Percentiles rank a stretch among this genome's conserved stretches.
phyloP scores from a whole-genome alignment of 176 grass and related monocot species.

The Rhynchospora pubera region DNA sequence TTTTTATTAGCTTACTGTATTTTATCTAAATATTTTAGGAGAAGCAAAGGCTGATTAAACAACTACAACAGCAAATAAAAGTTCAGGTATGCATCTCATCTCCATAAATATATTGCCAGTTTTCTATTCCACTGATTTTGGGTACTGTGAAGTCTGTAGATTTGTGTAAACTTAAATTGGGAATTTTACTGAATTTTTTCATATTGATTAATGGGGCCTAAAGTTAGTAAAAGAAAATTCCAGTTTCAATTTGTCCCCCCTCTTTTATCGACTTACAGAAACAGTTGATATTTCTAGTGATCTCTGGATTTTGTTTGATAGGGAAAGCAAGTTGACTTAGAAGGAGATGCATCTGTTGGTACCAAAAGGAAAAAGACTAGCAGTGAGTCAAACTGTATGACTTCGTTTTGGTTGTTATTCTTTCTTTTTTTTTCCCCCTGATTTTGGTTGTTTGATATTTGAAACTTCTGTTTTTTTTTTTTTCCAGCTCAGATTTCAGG shows the following conservation, averaged over 20 bases:
- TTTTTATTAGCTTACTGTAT: neutral
- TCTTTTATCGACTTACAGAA: neutral
- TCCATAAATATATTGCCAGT: neutral
- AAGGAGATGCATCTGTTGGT: constrained; percentile 8
- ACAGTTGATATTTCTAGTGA: neutral
- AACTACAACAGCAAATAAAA: constrained; percentile 13
- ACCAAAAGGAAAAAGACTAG: constrained; percentile 17
- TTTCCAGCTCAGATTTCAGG: constrained; percentile 1
- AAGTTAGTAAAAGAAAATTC: neutral
- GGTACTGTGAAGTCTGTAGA: neutral
- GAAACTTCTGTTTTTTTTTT: neutral
- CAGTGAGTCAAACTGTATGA: constrained; percentile 13
- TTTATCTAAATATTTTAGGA: constrained; percentile 11
- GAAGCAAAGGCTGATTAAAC: constrained; percentile 5
- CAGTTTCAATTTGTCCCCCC: neutral
- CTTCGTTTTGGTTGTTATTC: neutral
- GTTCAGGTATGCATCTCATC: neutral
- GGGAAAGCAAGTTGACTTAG: constrained; percentile 10
- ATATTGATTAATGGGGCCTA: neutral
- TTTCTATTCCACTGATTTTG: neutral
- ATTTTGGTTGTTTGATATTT: neutral
- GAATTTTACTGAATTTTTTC: neutral
- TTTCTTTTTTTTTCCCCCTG: neutral
- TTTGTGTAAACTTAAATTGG: neutral
- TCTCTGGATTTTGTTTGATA: neutral